A percentile compares a stretch with the other conserved stretches of the same genome.
Conservation (phyloP, 2,329 filamentous ascomycete species). For the Fusarium miscanthi region DNA sequence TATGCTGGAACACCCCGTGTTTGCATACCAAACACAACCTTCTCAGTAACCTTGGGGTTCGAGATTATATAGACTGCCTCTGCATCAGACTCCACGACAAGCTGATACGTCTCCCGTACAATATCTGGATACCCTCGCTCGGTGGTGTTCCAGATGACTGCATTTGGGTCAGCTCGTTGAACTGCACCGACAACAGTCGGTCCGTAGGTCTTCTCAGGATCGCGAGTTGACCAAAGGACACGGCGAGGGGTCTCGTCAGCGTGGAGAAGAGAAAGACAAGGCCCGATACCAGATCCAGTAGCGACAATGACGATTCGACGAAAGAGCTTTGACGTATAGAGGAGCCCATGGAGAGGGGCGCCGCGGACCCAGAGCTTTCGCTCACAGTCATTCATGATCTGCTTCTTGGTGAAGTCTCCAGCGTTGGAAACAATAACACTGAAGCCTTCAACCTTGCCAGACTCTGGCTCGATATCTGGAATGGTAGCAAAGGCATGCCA, state of each 20-base stretch:
- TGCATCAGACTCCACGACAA: constrained; percentile 14
- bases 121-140: constrained; percentile 17
- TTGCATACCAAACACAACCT: constrained; percentile 19
- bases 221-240: constrained; percentile 13
- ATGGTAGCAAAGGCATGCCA: constrained; percentile 25
- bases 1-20: not conserved
- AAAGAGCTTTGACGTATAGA: constrained; percentile 14
- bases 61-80: constrained; percentile 22
- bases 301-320: constrained; percentile 7
- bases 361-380: constrained; percentile 17
- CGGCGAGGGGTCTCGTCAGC: constrained; percentile 12
- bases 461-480: constrained; percentile 15
- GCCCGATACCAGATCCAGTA: constrained; percentile 16
- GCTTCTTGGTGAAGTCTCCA: constrained; percentile 16
- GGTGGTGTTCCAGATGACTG: constrained; percentile 15
- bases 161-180: constrained; percentile 16
- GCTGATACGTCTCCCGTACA: constrained; percentile 13
- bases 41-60: constrained; percentile 17
- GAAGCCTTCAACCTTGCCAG: constrained; percentile 8
- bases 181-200: constrained; percentile 1
- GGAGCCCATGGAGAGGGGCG: constrained; percentile 6
- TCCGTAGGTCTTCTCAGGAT: constrained; percentile 15
- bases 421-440: constrained; percentile 21
- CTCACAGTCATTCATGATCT: constrained; percentile 9
- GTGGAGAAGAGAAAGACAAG: constrained; percentile 4